Conservation (phyloP, 2,329 filamentous ascomycete genomes). For the Xylariaceae sp. region DNA sequence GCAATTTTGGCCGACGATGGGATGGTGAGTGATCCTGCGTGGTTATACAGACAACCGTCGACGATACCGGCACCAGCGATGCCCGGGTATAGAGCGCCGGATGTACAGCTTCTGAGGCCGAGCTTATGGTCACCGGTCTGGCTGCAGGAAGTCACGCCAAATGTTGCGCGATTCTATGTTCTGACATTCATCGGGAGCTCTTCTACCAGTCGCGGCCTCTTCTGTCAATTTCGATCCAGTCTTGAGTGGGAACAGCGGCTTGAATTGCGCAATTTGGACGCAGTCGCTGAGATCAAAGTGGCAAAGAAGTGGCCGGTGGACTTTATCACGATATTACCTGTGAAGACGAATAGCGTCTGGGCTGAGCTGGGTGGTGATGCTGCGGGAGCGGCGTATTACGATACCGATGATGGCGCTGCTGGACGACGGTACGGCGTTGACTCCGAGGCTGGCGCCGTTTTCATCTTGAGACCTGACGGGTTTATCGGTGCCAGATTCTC, state of each 20-base stretch:
- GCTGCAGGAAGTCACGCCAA: constrained; percentile 44
- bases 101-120: constrained; percentile 43
- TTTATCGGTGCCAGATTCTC: constrained; percentile 21
- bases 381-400: constrained; percentile 21
- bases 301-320: constrained; percentile 5
- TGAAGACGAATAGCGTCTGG: constrained; percentile 17
- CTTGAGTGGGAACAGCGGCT: constrained; percentile 2
- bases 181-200: constrained; percentile 34
- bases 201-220: constrained; percentile 1
- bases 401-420: constrained; percentile 9
- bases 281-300: constrained; percentile 3
- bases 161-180: constrained; percentile 41
- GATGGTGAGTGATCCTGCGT: constrained; percentile 14
- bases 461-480: constrained; percentile 26
- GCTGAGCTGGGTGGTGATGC: constrained; percentile 16
- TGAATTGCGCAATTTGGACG: neutral
- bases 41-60: neutral
- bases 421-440: constrained; percentile 21
- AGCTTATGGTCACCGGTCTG: constrained; percentile 43
- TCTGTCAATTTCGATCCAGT: constrained; percentile 11
- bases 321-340: constrained; percentile 23
- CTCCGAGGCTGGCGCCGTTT: constrained; percentile 15
- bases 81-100: constrained; percentile 45
- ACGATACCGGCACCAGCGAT: constrained; percentile 2
- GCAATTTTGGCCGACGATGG: constrained; percentile 12